Evolutionary conservation across 495 filamentous ascomycete species (phyloP).

Genomic region (Neurospora sp.): DNA sequence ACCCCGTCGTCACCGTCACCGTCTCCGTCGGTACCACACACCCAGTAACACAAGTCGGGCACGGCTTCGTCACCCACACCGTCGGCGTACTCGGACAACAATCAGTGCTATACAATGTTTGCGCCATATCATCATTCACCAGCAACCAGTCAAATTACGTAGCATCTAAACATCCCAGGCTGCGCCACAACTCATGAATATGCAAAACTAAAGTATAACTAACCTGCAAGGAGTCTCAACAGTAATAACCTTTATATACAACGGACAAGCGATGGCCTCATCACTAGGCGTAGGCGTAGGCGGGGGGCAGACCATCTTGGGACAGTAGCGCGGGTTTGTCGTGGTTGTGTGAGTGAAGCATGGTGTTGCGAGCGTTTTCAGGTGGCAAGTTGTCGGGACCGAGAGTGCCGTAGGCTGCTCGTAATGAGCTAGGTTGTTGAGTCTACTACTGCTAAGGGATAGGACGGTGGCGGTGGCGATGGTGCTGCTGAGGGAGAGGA

Average conservation of each 20-base stretch:
- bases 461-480: neutral
- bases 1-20: neutral
- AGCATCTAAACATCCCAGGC: neutral
- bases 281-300: neutral
- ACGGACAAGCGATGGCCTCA: neutral
- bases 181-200: too few relatives aligned
- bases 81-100: neutral
- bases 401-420: too few relatives aligned
- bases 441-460: too few relatives aligned
- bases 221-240: neutral
- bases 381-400: neutral
- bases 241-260: neutral
- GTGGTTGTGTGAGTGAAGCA: neutral
- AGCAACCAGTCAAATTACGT: neutral
- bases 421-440: too few relatives aligned
- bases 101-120: neutral
- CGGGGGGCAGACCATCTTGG: neutral
- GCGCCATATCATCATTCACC: too few relatives aligned
- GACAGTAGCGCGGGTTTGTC: neutral
- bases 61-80: neutral
- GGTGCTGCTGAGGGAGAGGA: neutral
- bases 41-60: neutral
- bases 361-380: neutral
- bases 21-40: neutral
- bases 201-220: neutral